A percentile compares a stretch with the other conserved stretches of the same genome.
These are phyloP conservation scores for Ajuga reptans DNA, from an alignment of 305 asterid species.

Conservation along the genomic window DNA sequence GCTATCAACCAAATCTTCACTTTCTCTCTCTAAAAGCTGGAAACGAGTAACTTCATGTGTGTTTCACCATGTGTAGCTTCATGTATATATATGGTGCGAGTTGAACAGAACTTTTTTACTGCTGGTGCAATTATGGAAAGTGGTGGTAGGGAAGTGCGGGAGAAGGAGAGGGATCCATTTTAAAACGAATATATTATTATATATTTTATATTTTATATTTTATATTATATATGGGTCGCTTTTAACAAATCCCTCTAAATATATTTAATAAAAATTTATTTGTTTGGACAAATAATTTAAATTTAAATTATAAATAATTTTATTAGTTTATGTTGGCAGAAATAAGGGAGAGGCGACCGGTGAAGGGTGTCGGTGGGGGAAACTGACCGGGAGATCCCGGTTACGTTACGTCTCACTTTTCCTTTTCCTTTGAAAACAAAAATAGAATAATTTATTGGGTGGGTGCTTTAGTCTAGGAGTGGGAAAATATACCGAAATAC, in stretches of 20 bases:
- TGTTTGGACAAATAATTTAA: too few relatives aligned
- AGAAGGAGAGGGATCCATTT: slow-evolving; percentile 19
- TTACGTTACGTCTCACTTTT: slow-evolving; percentile 25
- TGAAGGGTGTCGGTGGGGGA: slow-evolving; percentile 41
- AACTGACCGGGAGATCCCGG: slow-evolving; percentile 40
- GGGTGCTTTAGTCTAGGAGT: neutral
- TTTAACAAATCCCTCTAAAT: too few relatives aligned
- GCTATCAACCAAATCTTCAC: neutral
- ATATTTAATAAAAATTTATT: too few relatives aligned
- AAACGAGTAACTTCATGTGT: slow-evolving; percentile 16
- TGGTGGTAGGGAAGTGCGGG: slow-evolving; percentile 30
- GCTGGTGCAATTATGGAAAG: slow-evolving; percentile 20
- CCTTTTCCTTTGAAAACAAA: neutral
- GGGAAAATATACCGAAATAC: too few relatives aligned
- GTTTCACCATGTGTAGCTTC: neutral
- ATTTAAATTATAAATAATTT: neutral
- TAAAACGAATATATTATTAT: neutral
- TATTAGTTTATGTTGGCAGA: neutral
- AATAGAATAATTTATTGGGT: neutral
- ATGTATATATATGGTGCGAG: neutral
- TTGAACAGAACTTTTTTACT: neutral
- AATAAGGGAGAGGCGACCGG: slow-evolving; percentile 24
- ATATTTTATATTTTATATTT: too few relatives aligned
- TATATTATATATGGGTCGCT: too few relatives aligned
- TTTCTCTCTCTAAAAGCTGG: slow-evolving; percentile 17